Percentiles rank a stretch among this genome's conserved stretches.
Conservation (phyloP, 2,329 filamentous ascomycete species). For the Byssothecium circinans region DNA sequence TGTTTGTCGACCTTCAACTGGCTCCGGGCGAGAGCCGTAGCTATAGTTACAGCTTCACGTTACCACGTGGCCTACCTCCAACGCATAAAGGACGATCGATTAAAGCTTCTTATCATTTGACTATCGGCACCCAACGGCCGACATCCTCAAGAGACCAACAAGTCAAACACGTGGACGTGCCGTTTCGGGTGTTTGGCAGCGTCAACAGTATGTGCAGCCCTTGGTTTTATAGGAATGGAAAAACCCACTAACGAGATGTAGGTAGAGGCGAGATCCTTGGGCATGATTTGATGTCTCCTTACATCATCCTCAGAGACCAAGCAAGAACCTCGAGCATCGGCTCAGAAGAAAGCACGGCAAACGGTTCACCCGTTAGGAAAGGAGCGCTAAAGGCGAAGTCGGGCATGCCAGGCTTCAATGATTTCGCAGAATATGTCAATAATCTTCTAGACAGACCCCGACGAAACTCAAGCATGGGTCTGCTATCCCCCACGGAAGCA, state of each 20-base stretch:
- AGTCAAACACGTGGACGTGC: conserved; percentile 86
- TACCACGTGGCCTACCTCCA: conserved; percentile 88
- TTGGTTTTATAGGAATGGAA: not conserved
- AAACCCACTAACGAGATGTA: conserved; percentile 23
- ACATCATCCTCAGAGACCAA: conserved; percentile 83
- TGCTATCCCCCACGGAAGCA: conserved; percentile 74
- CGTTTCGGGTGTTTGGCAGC: conserved; percentile 89
- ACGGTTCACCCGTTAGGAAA: conserved; percentile 24
- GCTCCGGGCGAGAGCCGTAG: conserved; percentile 84
- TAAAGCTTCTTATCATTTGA: conserved; percentile 87
- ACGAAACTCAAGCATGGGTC: conserved; percentile 48
- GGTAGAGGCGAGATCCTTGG: conserved; percentile 81
- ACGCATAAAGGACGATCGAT: conserved; percentile 89
- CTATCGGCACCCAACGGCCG: conserved; percentile 87
- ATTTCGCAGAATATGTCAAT: conserved; percentile 53
- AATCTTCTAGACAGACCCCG: conserved; percentile 42
- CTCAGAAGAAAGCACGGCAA: conserved; percentile 8
- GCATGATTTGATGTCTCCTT: conserved; percentile 92
- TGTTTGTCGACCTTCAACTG: conserved; percentile 91
- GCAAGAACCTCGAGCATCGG: conserved; percentile 58
- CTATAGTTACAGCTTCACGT: conserved; percentile 81
- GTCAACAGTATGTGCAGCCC: conserved; percentile 65
- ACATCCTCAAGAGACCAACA: conserved; percentile 74
- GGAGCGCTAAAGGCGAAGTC: conserved; percentile 26
- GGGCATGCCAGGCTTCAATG: conserved; percentile 46